Evolutionary conservation across 2,329 filamentous ascomycete species (phyloP).

Genomic region (Cladophialophora psammophila): DNA sequence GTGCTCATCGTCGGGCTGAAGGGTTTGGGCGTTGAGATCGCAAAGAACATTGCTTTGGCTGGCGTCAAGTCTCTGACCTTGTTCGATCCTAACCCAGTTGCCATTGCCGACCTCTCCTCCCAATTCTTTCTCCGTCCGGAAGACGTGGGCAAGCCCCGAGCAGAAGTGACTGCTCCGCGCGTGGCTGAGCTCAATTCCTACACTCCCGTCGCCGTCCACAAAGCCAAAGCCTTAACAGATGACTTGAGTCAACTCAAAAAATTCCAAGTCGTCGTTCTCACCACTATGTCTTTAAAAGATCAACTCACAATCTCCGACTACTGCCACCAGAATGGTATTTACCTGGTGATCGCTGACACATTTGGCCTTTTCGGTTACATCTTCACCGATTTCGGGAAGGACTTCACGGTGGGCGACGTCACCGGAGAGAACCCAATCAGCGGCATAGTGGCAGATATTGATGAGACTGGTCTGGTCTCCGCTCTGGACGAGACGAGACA

Average conservation of each 20-base stretch:
- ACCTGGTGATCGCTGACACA: conserved; percentile 83
- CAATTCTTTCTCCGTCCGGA: conserved; percentile 93
- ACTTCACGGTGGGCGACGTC: conserved; percentile 87
- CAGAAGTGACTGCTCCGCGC: conserved; percentile 82
- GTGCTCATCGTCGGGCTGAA: conserved; percentile 90
- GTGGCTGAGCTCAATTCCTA: conserved; percentile 97
- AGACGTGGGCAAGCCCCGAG: conserved; percentile 92
- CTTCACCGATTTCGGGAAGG: conserved; percentile 96
- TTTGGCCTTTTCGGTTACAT: conserved; percentile 94
- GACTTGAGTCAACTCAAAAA: conserved; percentile 84
- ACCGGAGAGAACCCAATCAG: conserved; percentile 87
- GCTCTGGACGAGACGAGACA: conserved; percentile 94
- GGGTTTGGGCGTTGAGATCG: conserved; percentile 95
- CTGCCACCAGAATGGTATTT: conserved; percentile 93
- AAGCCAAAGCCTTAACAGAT: conserved; percentile 68
- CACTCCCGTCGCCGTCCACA: conserved; percentile 83
- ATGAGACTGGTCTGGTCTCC: conserved; percentile 88
- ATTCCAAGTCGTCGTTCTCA: conserved; percentile 92
- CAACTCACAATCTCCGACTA: conserved; percentile 89
- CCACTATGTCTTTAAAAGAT: conserved; percentile 78
- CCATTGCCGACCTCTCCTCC: conserved; percentile 88
- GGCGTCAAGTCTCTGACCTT: conserved; percentile 97
- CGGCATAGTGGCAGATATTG: conserved; percentile 89
- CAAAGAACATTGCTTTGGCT: conserved; percentile 97
- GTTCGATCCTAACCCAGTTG: conserved; percentile 84